These are phyloP conservation scores for Tulasnella calospora DNA, from an alignment of 768 basidiomycete species.

Conservation along the genomic window DNA sequence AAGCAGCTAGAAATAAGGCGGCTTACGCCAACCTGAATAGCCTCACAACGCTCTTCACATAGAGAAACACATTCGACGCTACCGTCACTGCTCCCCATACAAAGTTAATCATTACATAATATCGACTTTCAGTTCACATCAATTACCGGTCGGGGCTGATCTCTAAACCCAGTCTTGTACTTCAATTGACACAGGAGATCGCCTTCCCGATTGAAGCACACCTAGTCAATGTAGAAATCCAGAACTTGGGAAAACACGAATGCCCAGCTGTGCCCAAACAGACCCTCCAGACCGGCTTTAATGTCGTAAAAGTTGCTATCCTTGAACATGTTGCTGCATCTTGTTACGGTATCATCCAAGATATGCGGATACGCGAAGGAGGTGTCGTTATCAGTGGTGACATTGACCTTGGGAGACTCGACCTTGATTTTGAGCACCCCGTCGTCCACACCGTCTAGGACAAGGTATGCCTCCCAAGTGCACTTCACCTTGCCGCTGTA, in stretches of 20 bases:
- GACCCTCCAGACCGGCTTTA: neutral
- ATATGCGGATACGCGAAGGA: neutral
- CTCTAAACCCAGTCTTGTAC: no score
- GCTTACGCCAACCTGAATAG: no score
- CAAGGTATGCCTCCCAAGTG: neutral
- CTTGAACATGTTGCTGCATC: neutral
- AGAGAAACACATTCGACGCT: no score
- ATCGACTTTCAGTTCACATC: no score
- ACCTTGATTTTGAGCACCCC: neutral
- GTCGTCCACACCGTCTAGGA: neutral
- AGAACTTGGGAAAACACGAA: slow-evolving; percentile 5
- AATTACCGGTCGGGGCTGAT: no score
- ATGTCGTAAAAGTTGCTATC: neutral
- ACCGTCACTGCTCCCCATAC: no score
- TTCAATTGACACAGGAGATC: slow-evolving; percentile 16
- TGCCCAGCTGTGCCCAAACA: neutral
- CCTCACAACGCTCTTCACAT: no score
- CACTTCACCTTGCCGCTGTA: neutral
- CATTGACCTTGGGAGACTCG: neutral
- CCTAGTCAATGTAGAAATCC: slow-evolving; percentile 12
- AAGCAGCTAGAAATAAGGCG: no score
- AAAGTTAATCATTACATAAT: no score
- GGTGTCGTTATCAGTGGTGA: neutral
- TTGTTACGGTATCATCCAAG: neutral
- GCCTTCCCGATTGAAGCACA: slow-evolving; percentile 14